Evolutionary conservation across 129 eudicot genomes (phyloP).

Genomic region (Lactuca sativa): DNA sequence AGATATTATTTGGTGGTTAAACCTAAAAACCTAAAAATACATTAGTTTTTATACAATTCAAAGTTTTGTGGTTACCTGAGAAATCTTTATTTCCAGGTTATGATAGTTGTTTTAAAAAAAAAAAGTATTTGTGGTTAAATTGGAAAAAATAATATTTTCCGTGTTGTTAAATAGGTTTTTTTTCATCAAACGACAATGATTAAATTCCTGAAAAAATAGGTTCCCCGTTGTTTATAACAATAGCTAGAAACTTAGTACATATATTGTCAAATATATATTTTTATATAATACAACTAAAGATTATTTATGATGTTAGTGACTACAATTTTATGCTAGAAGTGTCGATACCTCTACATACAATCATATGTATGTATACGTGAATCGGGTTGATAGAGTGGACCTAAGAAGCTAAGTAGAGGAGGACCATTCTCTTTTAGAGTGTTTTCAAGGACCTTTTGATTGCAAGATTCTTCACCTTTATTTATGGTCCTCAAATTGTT

Average conservation of each 20-base stretch:
- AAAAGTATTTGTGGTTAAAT: no score
- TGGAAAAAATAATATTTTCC: no score
- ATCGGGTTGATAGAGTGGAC: constrained; percentile 28
- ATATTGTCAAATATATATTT: not conserved
- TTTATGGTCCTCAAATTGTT: constrained; percentile 28
- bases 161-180: no score
- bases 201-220: no score
- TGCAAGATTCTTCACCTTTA: constrained; percentile 23
- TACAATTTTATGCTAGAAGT: not conserved
- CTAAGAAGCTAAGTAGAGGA: constrained; percentile 19
- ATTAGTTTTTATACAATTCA: no score
- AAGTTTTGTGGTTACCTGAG: no score
- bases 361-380: not conserved
- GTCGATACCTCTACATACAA: constrained; percentile 8
- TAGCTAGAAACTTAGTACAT: not conserved
- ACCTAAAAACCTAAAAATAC: no score
- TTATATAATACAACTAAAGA: not conserved
- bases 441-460: constrained; percentile 33
- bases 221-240: not conserved
- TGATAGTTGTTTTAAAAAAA: no score
- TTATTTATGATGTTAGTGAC: not conserved
- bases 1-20: no score
- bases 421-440: constrained; percentile 26
- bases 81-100: no score
- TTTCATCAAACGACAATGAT: no score